Conservation (phyloP, 345 rosid genomes). For the Citrus trifoliata region DNA sequence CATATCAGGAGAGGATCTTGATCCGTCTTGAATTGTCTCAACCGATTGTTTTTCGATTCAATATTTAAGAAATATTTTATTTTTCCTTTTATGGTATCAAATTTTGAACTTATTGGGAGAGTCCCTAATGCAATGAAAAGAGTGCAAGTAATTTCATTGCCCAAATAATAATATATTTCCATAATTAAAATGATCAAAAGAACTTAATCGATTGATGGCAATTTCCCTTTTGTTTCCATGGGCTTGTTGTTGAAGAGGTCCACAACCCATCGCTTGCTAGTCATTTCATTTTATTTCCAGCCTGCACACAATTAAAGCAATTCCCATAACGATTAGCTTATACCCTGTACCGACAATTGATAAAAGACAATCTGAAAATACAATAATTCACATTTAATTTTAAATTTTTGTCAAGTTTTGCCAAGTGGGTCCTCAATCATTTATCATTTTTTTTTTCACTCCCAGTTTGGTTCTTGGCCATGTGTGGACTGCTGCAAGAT, state of each 20-base stretch:
- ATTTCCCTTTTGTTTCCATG: neutral
- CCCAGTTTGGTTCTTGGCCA: conserved; percentile 5
- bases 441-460: neutral
- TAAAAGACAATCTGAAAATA: neutral
- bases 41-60: too few relatives aligned
- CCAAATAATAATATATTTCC: neutral
- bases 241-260: conserved; percentile 8
- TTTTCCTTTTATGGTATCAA: too few relatives aligned
- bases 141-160: too few relatives aligned
- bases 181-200: neutral
- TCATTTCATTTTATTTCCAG: conserved; percentile 6
- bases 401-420: neutral
- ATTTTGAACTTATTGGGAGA: too few relatives aligned
- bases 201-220: neutral
- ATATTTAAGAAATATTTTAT: too few relatives aligned
- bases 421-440: conserved; percentile 8
- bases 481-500: neutral
- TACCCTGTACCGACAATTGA: neutral
- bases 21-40: too few relatives aligned
- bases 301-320: neutral
- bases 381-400: neutral
- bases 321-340: neutral
- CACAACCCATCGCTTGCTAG: neutral
- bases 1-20: too few relatives aligned
- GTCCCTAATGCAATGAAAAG: too few relatives aligned